Evolutionary conservation across 805 yeast genomes (phyloP), one percentile per base, ranked within the genome.

Genomic region (Zygoascus ofunaensis): DNA sequence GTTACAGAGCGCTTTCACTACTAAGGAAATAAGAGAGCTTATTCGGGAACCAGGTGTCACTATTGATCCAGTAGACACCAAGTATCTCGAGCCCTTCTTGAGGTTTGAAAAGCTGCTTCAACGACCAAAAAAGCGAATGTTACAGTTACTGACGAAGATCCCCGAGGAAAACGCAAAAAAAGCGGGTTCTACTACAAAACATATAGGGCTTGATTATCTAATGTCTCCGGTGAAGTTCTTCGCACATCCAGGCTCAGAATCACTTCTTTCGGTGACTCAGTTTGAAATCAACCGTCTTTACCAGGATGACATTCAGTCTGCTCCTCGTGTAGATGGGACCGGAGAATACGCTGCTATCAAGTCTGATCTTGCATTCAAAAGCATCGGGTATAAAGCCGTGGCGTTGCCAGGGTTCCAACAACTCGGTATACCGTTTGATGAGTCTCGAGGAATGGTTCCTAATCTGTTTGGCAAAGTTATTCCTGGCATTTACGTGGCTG

Each of bases 21-120:
- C 85, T 53, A 90, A 87, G 59, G 98, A 92, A 61, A 71, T 90
- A 20, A 72, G 97, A 57, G 97, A 92, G 58, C 65, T 90, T 32
- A 66, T 89, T 57, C 82, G 79, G 43, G 61, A 87, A 44, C 64
- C 66, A 34, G 78, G 79, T 0, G 62, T 59, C 10, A 17, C 17
- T 5, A 74, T 82, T 45, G 58, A 61, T 8, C 78, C 79, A 2
- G 57, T 68, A 38, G 71, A 73, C 5, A 47, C 48, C 20, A 55
- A 46, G 34, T 70, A 38, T 56, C 21, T 36, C 12, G 52, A 8
- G 52, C 41, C 41, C 4, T 37, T 15, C 14, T n/a, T 10, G 33
- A 57, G 38, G 54, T 67, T 33, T 58, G 58, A 28, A 47, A 56
- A 18, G 39, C 48, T 36, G 8, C 57, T 74, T 47, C 71, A 72